phyloP scores from a whole-genome alignment of 768 basidiomycete species.

The Lentinula boryana region DNA sequence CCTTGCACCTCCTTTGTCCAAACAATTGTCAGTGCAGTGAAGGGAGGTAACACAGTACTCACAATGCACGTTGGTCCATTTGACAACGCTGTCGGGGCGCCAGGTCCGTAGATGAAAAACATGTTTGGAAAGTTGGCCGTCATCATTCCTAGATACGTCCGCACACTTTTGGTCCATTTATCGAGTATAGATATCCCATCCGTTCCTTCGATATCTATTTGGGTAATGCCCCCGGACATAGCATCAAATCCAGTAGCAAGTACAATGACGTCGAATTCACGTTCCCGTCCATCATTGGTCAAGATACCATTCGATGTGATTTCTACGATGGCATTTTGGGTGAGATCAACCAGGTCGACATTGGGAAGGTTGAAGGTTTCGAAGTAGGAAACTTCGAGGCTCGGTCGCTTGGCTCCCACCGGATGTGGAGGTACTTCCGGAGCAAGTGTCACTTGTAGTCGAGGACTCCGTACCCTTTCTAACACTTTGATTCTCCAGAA shows the following conservation, averaged over 20 bases:
- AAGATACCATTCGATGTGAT: slow-evolving; percentile 16
- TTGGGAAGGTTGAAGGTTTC: slow-evolving; percentile 21
- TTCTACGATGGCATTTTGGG: slow-evolving; percentile 15
- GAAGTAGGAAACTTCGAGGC: slow-evolving; percentile 14
- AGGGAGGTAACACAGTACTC: neutral
- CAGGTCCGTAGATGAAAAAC: slow-evolving; percentile 6
- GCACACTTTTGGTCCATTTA: slow-evolving; percentile 16
- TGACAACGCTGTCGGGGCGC: slow-evolving; percentile 9
- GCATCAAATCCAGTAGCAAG: slow-evolving; percentile 21
- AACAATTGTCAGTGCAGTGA: neutral
- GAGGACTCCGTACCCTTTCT: slow-evolving; percentile 12
- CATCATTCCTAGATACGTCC: slow-evolving; percentile 19
- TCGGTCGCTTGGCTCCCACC: slow-evolving; percentile 16
- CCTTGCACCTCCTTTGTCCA: neutral
- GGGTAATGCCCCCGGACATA: slow-evolving; percentile 17
- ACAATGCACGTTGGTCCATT: slow-evolving; percentile 21
- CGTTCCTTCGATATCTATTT: slow-evolving; percentile 17
- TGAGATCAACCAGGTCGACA: slow-evolving; percentile 16
- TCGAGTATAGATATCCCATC: slow-evolving; percentile 15
- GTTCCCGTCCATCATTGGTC: slow-evolving; percentile 14
- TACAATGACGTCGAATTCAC: slow-evolving; percentile 17
- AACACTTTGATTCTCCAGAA: slow-evolving; percentile 20
- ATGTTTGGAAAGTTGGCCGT: slow-evolving; percentile 17
- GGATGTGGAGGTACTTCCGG: slow-evolving; percentile 17
- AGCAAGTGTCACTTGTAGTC: slow-evolving; percentile 19